These are phyloP conservation scores for Naganishia onofrii DNA, from an alignment of 768 basidiomycete genomes.

Conservation along the genomic window DNA sequence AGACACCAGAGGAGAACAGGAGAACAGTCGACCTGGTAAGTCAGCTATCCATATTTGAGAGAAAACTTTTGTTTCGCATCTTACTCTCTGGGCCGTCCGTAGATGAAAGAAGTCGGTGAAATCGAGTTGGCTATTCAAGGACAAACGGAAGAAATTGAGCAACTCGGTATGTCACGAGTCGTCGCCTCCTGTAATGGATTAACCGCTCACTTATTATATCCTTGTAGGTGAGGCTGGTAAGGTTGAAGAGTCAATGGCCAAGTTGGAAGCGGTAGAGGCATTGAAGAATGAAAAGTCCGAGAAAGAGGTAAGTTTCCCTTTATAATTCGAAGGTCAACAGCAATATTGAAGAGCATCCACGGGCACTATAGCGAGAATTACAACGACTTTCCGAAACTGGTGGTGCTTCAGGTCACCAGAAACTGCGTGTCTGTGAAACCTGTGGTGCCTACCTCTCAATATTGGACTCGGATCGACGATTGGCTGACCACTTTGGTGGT, in stretches of 20 bases:
- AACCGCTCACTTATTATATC: too few relatives aligned
- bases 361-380: constrained; percentile 68
- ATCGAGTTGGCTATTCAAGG: constrained; percentile 98
- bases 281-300: constrained; percentile 92
- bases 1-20: constrained; percentile 99
- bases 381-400: constrained; percentile 96
- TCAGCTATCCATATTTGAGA: constrained; percentile 51
- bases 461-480: constrained; percentile 93
- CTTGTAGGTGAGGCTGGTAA: constrained; percentile 85
- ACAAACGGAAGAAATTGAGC: constrained; percentile 96
- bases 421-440: constrained; percentile 98
- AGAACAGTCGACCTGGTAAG: constrained; percentile 82
- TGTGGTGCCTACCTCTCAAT: constrained; percentile 99
- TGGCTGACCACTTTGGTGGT: constrained; percentile 99
- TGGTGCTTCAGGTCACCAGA: constrained; percentile 99
- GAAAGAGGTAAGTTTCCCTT: constrained; percentile 69
- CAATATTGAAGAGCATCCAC: constrained; percentile 22
- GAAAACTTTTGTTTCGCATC: background rate
- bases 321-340: background rate
- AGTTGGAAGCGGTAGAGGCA: constrained; percentile 95
- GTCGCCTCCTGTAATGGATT: background rate
- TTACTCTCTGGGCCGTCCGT: constrained; percentile 51
- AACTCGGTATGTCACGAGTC: constrained; percentile 62
- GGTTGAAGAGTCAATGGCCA: constrained; percentile 97
- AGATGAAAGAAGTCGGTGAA: constrained; percentile 97